Percentiles rank a stretch among this genome's conserved stretches.
Conservation (phyloP, 2,329 filamentous ascomycete genomes). For the Penicillium sp. region DNA sequence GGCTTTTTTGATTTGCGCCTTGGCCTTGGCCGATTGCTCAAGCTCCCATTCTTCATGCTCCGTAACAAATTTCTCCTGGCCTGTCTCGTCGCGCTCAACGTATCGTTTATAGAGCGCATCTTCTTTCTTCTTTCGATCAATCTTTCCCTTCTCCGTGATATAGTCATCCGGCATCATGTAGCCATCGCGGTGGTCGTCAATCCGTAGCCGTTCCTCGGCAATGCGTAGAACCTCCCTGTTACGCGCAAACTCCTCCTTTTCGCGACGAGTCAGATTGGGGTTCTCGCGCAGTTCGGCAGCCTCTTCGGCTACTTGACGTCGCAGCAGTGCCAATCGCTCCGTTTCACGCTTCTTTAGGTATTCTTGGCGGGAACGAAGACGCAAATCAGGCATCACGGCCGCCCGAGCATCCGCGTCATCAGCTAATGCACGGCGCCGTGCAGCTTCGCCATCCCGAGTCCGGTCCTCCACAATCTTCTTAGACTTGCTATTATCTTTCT, state of each 20-base stretch:
- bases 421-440: constrained; percentile 62
- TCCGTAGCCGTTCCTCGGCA: constrained; percentile 79
- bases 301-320: constrained; percentile 89
- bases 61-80: constrained; percentile 84
- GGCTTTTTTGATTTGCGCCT: constrained; percentile 74
- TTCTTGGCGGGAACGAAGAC: constrained; percentile 82
- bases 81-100: constrained; percentile 81
- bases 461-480: constrained; percentile 68
- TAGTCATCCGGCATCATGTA: constrained; percentile 95
- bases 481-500: constrained; percentile 68
- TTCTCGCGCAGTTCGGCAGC: constrained; percentile 76
- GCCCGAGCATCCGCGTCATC: constrained; percentile 67
- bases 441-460: constrained; percentile 58
- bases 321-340: constrained; percentile 79
- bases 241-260: constrained; percentile 84
- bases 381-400: constrained; percentile 75
- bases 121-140: constrained; percentile 82
- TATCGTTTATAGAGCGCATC: constrained; percentile 89
- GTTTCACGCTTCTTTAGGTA: constrained; percentile 92
- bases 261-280: constrained; percentile 69
- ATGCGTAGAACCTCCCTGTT: constrained; percentile 80
- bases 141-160: constrained; percentile 88
- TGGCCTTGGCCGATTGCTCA: constrained; percentile 84
- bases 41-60: constrained; percentile 96
- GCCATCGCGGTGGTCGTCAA: constrained; percentile 89